Conservation (phyloP, 1,284 basidiomycete species). For the Microbotryomycetes sp. region DNA sequence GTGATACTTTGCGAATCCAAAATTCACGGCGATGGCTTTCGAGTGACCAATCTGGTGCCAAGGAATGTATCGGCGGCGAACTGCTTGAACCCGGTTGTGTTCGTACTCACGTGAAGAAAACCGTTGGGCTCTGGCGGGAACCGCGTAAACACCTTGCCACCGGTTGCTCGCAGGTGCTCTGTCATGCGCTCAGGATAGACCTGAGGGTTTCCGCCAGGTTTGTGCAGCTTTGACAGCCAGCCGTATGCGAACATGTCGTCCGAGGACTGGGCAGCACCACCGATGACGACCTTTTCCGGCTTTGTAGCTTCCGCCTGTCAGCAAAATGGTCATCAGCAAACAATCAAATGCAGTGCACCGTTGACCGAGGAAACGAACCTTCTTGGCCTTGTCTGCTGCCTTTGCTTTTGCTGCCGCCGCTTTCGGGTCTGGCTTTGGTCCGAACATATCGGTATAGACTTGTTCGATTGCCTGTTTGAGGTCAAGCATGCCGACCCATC, state of each 20-base stretch:
- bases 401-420: slow-evolving; percentile 45
- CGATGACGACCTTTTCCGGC: slow-evolving; percentile 14
- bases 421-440: slow-evolving; percentile 51
- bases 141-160: slow-evolving; percentile 82
- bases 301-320: slow-evolving; percentile 8
- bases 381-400: slow-evolving; percentile 50
- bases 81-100: background rate
- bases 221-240: slow-evolving; percentile 87
- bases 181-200: slow-evolving; percentile 68
- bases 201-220: slow-evolving; percentile 90
- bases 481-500: slow-evolving; percentile 86
- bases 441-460: slow-evolving; percentile 67
- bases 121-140: slow-evolving; percentile 99
- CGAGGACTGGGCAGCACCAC: slow-evolving; percentile 47
- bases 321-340: background rate
- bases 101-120: slow-evolving; percentile 44
- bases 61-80: no score
- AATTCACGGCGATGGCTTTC: slow-evolving; percentile 97
- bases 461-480: slow-evolving; percentile 80
- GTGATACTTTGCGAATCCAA: slow-evolving; percentile 91
- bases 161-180: slow-evolving; percentile 71
- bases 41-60: slow-evolving; percentile 58
- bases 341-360: background rate
- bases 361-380: slow-evolving; percentile 43
- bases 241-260: slow-evolving; percentile 84